Evolutionary conservation across 805 yeast species (phyloP).

Genomic region (Ogataea neopini): DNA sequence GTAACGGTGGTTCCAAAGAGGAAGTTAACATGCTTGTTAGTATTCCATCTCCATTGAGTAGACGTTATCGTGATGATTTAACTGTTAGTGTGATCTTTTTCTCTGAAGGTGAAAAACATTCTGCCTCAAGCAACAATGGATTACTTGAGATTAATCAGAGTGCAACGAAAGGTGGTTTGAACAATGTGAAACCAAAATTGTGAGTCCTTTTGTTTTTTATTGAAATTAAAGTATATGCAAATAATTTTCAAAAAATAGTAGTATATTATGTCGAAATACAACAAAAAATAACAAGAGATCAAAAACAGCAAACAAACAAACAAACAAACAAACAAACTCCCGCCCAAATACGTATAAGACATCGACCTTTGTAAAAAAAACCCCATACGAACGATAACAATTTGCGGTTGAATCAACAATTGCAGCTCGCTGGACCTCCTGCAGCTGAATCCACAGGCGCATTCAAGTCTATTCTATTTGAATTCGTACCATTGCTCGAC

Average conservation of each 20-base stretch:
- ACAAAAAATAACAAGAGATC: background rate
- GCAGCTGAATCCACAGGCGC: constrained; percentile 32
- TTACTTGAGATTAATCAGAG: constrained; percentile 53
- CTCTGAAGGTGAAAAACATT: constrained; percentile 51
- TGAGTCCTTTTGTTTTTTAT: constrained; percentile 21
- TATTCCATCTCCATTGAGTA: constrained; percentile 87
- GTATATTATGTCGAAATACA: constrained; percentile 1
- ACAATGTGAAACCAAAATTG: constrained; percentile 47
- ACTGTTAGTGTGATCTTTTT: constrained; percentile 96
- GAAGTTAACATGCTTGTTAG: constrained; percentile 86
- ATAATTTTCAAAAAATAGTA: background rate
- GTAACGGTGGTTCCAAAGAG: constrained; percentile 83
- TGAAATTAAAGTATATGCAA: background rate
- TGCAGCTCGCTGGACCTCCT: constrained; percentile 31
- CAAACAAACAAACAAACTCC: constrained; percentile 7
- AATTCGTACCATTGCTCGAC: constrained; percentile 12
- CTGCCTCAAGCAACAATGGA: constrained; percentile 44
- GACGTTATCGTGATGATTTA: constrained; percentile 92
- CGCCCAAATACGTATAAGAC: constrained; percentile 4
- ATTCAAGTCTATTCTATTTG: constrained; percentile 39
- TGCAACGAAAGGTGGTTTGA: constrained; percentile 59
- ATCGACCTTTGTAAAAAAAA: background rate
- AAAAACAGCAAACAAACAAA: constrained; percentile 4
- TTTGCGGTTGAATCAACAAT: constrained; percentile 29
- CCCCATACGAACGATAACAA: background rate